phyloP scores from a whole-genome alignment of 306 rosid genomes.

The Prosopis cineraria region DNA sequence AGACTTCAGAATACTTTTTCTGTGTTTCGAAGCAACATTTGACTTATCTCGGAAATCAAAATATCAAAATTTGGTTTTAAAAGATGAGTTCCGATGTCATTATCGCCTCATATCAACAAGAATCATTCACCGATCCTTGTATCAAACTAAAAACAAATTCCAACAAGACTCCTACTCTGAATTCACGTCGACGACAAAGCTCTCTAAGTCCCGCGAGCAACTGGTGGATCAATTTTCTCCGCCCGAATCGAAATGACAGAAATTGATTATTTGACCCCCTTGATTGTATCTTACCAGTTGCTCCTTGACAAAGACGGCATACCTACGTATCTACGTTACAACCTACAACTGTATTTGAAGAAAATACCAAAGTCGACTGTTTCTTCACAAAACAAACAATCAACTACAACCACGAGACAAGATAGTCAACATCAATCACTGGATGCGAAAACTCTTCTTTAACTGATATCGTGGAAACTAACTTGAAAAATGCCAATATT shows the following conservation, averaged over 20 bases:
- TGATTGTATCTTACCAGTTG: background rate
- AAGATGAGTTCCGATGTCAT: background rate
- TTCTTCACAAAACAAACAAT: background rate
- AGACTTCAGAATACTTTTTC: background rate
- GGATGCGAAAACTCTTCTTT: background rate
- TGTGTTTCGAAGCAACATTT: background rate
- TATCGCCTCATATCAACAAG: background rate
- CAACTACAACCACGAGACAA: conserved; percentile 1
- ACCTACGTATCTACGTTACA: background rate
- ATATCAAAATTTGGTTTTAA: background rate
- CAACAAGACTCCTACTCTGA: background rate
- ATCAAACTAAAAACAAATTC: background rate
- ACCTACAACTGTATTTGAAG: background rate
- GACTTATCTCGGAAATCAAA: background rate
- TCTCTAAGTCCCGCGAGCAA: no score
- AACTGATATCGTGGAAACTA: background rate
- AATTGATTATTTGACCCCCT: background rate
- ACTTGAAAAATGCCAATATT: background rate
- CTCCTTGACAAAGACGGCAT: conserved; percentile 15
- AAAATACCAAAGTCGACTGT: conserved; percentile 5
- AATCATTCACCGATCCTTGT: background rate
- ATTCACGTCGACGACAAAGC: background rate
- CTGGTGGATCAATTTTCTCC: background rate
- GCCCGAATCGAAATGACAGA: background rate
- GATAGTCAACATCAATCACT: conserved; percentile 4